phyloP scores from a whole-genome alignment of 1,284 basidiomycete species.

The Apiotrichum siamense region DNA sequence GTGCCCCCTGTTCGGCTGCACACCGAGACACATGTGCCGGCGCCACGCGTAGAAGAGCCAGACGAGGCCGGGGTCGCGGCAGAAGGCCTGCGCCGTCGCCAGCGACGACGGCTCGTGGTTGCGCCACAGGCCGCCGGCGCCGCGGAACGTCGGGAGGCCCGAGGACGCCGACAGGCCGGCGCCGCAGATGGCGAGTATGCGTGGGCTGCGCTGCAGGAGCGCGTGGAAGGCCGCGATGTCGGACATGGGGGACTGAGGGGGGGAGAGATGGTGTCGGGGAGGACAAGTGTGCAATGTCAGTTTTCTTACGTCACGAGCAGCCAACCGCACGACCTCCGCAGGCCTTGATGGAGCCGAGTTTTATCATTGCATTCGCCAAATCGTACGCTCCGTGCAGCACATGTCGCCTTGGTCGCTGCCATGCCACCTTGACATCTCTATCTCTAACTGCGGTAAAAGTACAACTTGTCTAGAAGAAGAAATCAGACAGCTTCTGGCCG shows the following conservation, averaged over 20 bases:
- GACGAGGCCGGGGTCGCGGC: constrained; percentile 9
- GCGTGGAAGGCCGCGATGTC: constrained; percentile 14
- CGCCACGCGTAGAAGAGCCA: constrained; percentile 16
- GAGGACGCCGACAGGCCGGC: constrained; percentile 9
- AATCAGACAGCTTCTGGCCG: constrained; percentile 16
- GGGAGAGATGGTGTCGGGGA: neutral
- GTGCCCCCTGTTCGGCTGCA: constrained; percentile 6
- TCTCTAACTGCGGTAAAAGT: too few relatives aligned
- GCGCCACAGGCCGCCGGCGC: constrained; percentile 14
- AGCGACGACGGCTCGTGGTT: constrained; percentile 10
- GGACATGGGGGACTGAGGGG: constrained; percentile 4
- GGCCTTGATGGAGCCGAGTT: too few relatives aligned
- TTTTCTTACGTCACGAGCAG: too few relatives aligned
- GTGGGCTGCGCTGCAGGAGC: neutral
- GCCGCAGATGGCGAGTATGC: constrained; percentile 13
- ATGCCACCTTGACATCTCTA: too few relatives aligned
- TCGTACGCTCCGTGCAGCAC: too few relatives aligned
- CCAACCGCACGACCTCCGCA: too few relatives aligned
- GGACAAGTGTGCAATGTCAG: too few relatives aligned
- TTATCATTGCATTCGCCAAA: too few relatives aligned
- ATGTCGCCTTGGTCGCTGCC: too few relatives aligned
- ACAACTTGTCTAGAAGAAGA: constrained; percentile 22
- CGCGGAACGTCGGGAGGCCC: constrained; percentile 14
- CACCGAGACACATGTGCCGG: constrained; percentile 8
- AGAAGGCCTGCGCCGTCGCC: constrained; percentile 11